These are phyloP conservation scores for Nemania abortiva DNA, from an alignment of 2,329 filamentous ascomycete genomes.

Conservation along the genomic window DNA sequence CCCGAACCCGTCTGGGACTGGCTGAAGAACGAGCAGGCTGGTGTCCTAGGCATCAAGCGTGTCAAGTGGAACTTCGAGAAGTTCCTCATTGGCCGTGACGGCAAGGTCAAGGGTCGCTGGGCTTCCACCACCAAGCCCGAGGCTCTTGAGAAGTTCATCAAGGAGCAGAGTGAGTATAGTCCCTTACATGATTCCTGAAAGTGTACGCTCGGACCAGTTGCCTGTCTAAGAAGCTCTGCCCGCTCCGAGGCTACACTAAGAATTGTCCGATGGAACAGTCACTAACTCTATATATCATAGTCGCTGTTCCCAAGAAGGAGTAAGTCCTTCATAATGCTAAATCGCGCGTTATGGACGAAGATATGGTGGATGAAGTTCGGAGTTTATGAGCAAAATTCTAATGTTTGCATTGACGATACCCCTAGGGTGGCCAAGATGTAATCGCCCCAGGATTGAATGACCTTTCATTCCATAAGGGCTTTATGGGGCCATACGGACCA, in stretches of 20 bases:
- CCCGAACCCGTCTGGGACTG: constrained; percentile 85
- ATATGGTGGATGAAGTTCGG: constrained; percentile 30
- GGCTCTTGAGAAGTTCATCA: constrained; percentile 77
- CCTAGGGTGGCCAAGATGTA: constrained; percentile 47
- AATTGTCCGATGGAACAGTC: background rate
- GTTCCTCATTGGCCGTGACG: constrained; percentile 89
- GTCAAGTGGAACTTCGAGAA: constrained; percentile 99
- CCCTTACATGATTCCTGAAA: background rate
- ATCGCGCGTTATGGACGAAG: constrained; percentile 22
- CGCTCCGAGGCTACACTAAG: background rate
- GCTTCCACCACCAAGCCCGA: constrained; percentile 90
- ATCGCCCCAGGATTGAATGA: constrained; percentile 33
- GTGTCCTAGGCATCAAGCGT: constrained; percentile 86
- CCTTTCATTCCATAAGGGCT: constrained; percentile 24
- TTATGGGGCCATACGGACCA: constrained; percentile 31
- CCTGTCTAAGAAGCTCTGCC: background rate
- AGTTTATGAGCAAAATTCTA: constrained; percentile 39
- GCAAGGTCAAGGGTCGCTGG: constrained; percentile 87
- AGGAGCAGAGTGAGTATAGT: constrained; percentile 67
- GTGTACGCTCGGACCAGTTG: background rate
- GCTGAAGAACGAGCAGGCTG: constrained; percentile 79
- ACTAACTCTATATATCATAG: constrained; percentile 41
- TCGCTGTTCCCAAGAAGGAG: constrained; percentile 64
- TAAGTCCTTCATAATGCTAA: constrained; percentile 46
- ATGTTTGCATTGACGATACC: constrained; percentile 47